Conservation (phyloP, 306 rosid genomes). For the Dicorynia guianensis region DNA sequence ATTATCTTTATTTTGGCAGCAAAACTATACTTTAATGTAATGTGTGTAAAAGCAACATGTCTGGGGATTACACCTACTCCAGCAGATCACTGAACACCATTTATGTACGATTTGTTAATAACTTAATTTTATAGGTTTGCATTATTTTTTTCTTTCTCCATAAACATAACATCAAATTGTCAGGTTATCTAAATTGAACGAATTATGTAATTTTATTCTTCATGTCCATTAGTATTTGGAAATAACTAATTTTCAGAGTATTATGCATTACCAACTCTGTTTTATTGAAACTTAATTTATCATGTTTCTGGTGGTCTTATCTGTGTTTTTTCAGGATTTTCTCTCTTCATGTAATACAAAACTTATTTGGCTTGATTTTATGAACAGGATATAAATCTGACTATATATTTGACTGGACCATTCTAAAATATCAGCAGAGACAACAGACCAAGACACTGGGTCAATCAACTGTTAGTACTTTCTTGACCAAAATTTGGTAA, state of each 20-base stretch:
- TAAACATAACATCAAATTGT: constrained; percentile 19
- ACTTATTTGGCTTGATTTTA: constrained; percentile 40
- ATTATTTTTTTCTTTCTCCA: constrained; percentile 1
- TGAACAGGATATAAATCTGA: constrained; percentile 74
- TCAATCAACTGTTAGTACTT: constrained; percentile 54
- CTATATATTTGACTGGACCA: constrained; percentile 80
- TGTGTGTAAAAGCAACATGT: constrained; percentile 7
- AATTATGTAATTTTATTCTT: constrained; percentile 25
- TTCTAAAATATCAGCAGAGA: constrained; percentile 68
- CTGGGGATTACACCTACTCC: constrained; percentile 25
- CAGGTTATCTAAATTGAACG: constrained; percentile 23
- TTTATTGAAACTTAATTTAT: constrained; percentile 30
- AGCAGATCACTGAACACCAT: constrained; percentile 23
- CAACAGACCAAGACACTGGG: constrained; percentile 51
- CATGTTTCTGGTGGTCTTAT: constrained; percentile 24
- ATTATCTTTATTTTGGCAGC: constrained; percentile 13
- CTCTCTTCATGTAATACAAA: constrained; percentile 5
- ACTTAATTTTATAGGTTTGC: constrained; percentile 1
- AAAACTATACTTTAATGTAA: constrained; percentile 6
- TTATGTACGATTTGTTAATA: neutral
- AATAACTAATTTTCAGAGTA: constrained; percentile 3
- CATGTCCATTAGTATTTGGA: neutral
- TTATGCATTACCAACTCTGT: constrained; percentile 22
- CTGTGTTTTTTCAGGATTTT: constrained; percentile 20
- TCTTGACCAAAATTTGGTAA: constrained; percentile 25